Percentiles rank a stretch among this genome's conserved stretches.
Conservation (phyloP, 768 basidiomycete genomes). For the Calocybe cyanea region DNA sequence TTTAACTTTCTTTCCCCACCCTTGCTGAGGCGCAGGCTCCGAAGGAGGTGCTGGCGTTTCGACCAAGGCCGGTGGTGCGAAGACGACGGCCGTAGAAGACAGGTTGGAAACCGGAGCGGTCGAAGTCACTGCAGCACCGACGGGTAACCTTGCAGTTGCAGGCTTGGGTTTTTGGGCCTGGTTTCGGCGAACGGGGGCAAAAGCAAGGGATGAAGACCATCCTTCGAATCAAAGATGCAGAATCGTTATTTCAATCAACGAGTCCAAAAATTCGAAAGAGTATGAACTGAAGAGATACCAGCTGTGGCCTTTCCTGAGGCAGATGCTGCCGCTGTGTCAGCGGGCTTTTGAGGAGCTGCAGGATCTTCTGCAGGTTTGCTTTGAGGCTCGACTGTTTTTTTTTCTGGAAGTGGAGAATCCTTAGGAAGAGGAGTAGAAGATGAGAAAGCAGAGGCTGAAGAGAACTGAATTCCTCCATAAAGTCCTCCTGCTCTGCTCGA, state of each 20-base stretch:
- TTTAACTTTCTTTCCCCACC: slow-evolving; percentile 87
- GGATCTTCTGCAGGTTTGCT: slow-evolving; percentile 22
- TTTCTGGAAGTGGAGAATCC: slow-evolving; percentile 15
- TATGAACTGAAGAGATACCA: slow-evolving; percentile 55
- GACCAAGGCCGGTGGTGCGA: slow-evolving; percentile 62
- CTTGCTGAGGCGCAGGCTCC: slow-evolving; percentile 48
- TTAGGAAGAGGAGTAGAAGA: slow-evolving; percentile 33
- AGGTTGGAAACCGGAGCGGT: slow-evolving; percentile 27
- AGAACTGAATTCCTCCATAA: slow-evolving; percentile 86
- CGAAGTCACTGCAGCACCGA: slow-evolving; percentile 57
- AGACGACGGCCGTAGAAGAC: slow-evolving; percentile 63
- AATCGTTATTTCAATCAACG: slow-evolving; percentile 55
- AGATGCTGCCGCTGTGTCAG: slow-evolving; percentile 22
- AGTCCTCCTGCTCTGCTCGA: slow-evolving; percentile 79
- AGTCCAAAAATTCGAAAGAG: slow-evolving; percentile 41
- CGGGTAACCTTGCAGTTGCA: slow-evolving; percentile 47
- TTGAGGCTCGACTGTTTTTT: slow-evolving; percentile 16
- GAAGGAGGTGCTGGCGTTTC: slow-evolving; percentile 22
- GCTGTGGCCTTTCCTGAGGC: slow-evolving; percentile 47
- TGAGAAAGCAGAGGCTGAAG: slow-evolving; percentile 57
- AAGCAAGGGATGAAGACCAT: slow-evolving; percentile 89
- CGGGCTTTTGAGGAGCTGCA: slow-evolving; percentile 25
- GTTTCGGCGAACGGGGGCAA: slow-evolving; percentile 74
- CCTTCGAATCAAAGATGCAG: slow-evolving; percentile 44
- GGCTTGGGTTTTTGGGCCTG: slow-evolving; percentile 57